Percentiles rank a stretch among this genome's conserved stretches.
phyloP scores from a whole-genome alignment of 108 stramenopile species.

The Cyclotella atomus region DNA sequence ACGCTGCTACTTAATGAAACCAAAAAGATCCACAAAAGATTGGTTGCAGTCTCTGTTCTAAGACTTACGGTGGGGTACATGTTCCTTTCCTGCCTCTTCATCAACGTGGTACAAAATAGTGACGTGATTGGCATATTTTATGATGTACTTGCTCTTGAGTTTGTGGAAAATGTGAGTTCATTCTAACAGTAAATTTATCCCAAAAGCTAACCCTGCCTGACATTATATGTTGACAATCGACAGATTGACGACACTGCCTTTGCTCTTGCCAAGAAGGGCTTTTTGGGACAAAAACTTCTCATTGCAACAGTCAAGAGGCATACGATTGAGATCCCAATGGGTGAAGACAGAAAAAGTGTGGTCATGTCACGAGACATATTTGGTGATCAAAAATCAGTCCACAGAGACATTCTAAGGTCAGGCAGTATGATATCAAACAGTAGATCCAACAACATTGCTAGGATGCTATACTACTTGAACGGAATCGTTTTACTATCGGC shows the following conservation, averaged over 20 bases:
- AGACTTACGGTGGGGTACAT: constrained; percentile 30
- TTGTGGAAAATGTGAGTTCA: constrained; percentile 14
- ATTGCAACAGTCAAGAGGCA: constrained; percentile 16
- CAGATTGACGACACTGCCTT: constrained; percentile 33
- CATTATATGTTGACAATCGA: no score
- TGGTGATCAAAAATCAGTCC: constrained; percentile 1
- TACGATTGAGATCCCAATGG: constrained; percentile 5
- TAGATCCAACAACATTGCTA: constrained; percentile 7
- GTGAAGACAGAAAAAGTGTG: neutral
- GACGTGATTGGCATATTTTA: constrained; percentile 37
- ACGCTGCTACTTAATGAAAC: constrained; percentile 14
- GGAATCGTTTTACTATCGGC: constrained; percentile 15
- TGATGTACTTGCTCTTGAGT: constrained; percentile 31
- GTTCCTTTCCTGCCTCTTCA: constrained; percentile 31
- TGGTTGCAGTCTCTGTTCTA: constrained; percentile 19
- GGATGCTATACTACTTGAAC: constrained; percentile 25
- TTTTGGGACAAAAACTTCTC: constrained; percentile 27
- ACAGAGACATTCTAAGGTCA: neutral
- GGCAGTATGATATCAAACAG: constrained; percentile 17
- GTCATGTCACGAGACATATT: neutral
- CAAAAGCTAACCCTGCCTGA: no score
- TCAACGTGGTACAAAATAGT: constrained; percentile 21
- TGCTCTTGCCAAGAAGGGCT: constrained; percentile 29
- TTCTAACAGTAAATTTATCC: neutral
- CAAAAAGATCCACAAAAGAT: constrained; percentile 14